Percentiles rank a stretch among this genome's conserved stretches.
Conservation (phyloP, 345 rosid genomes). For the Combretum micranthum region DNA sequence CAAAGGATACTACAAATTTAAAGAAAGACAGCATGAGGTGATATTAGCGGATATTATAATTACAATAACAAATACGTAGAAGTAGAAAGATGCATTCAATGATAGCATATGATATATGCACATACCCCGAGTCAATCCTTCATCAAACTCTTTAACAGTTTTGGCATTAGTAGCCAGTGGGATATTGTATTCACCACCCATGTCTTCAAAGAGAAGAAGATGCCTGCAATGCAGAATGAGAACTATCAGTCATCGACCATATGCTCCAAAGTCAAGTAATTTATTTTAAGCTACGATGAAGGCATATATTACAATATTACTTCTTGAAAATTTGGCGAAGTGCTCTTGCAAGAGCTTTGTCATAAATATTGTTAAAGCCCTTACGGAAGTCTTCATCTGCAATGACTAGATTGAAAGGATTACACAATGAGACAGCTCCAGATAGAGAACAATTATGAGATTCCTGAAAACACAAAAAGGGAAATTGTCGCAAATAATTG, state of each 20-base stretch:
- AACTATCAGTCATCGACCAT: too few species aligned
- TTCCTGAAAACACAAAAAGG: constrained; percentile 36
- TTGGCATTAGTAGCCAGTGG: constrained; percentile 63
- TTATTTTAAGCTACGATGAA: background rate
- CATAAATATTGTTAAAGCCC: constrained; percentile 86
- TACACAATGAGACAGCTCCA: constrained; percentile 85
- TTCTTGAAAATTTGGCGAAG: constrained; percentile 59
- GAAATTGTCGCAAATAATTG: background rate
- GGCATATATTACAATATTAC: constrained; percentile 26
- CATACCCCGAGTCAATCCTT: constrained; percentile 75
- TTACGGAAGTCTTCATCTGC: constrained; percentile 89
- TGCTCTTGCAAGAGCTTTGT: constrained; percentile 64
- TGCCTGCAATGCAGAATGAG: constrained; percentile 41
- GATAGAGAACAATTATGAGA: constrained; percentile 54
- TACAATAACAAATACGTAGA: background rate
- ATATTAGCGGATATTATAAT: background rate
- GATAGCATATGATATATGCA: background rate
- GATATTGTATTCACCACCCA: constrained; percentile 73
- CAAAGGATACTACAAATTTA: constrained; percentile 64
- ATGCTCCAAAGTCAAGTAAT: too few species aligned
- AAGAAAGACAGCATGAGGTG: background rate
- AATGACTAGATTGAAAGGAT: constrained; percentile 86
- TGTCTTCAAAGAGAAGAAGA: constrained; percentile 77
- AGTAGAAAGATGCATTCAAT: too few species aligned
- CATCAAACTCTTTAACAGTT: constrained; percentile 78